phyloP scores from a whole-genome alignment of 2,329 filamentous ascomycete species.

The Colletotrichum coccodes region DNA sequence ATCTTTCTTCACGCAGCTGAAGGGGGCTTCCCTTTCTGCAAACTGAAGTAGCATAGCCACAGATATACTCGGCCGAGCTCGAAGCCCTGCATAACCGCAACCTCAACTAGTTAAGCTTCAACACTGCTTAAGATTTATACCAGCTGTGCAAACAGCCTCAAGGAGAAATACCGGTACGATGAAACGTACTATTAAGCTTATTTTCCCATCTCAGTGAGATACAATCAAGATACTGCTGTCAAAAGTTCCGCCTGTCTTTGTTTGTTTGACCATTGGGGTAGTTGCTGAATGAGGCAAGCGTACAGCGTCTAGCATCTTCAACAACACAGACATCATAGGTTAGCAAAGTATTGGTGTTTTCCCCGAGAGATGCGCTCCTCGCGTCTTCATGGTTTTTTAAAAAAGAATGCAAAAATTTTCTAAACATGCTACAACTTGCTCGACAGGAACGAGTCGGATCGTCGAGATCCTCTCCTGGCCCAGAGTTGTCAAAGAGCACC shows the following conservation, averaged over 20 bases:
- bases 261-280: too few species aligned
- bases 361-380: not conserved
- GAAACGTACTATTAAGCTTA: too few species aligned
- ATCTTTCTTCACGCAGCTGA: not conserved
- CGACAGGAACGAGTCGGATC: not conserved
- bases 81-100: not conserved
- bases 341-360: not conserved
- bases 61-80: not conserved
- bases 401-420: not conserved
- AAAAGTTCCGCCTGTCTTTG: too few species aligned
- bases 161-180: not conserved
- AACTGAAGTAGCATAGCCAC: not conserved
- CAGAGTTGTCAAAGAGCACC: not conserved
- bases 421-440: not conserved
- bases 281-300: not conserved
- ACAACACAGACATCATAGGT: not conserved
- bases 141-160: not conserved
- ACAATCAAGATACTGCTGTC: too few species aligned
- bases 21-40: not conserved
- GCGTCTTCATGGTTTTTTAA: not conserved
- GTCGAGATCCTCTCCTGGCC: not conserved
- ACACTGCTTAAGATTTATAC: not conserved
- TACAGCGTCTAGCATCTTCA: not conserved
- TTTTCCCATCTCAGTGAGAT: too few species aligned
- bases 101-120: not conserved